Evolutionary conservation across 345 rosid species (phyloP), one percentile per base, ranked within the genome.

Genomic region (rapeseed (Brassica napus)): DNA sequence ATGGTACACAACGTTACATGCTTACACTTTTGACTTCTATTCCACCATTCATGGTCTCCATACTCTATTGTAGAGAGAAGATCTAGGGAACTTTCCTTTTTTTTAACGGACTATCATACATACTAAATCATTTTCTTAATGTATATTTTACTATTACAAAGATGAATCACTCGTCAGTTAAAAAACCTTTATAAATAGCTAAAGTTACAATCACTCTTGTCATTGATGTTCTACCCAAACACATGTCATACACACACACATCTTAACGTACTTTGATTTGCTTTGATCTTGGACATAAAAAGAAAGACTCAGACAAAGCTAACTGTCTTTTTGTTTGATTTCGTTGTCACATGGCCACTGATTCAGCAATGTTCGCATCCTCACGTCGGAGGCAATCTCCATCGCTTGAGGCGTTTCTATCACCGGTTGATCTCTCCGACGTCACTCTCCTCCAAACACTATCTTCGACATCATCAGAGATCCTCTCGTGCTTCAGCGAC

Each of bases 401-500:
- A 15, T 90, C 89, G 8, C 61, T 94, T 26, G 65, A 59, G 64
- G 64, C 64, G n/a, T 94, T 88, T 68, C 52, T 92, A 75, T 90
- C 86, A 15, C 89, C 91, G n/a, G 93, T 89, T 74, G 85, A 92
- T 77, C 86, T 91, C 62, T 78, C 87, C 47, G 89, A 85, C 52
- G 82, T 84, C 12, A 85, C 87, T 8, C 93, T 94, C 62, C 49
- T 88, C 14, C 86, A 65, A 69, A 88, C 87, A 63, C 84, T 94
- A 6, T 83, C 89, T 5, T 77, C 90, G 7, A 58, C 88, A 35
- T 87, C 97, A 24, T 44, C 86, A 12, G 88, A 86, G 15, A 77
- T 92, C 1, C 79, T 91, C 55, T 84, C 86, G 1, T 65, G 79
- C 37, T 89, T 82, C 72, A 79, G 87, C 4, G 59, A 71, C 42